Conservation (phyloP, 108 stramenopile species). For the Schizochytrium sp. region DNA sequence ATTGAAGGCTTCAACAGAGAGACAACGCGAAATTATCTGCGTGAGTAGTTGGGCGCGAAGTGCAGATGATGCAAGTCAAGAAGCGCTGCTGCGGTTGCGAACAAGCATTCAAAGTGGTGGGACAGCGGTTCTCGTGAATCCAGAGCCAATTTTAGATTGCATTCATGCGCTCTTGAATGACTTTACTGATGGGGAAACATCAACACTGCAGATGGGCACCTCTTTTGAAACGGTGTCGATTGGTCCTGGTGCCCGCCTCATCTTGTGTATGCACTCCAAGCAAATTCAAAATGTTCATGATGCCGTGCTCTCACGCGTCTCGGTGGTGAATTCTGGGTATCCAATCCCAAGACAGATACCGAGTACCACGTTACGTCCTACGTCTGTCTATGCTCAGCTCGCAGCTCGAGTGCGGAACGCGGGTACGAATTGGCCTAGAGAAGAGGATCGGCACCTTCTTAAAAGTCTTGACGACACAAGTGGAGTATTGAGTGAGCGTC, state of each 20-base stretch:
- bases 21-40: conserved; percentile 33
- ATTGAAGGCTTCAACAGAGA: background rate
- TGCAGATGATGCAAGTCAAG: conserved; percentile 44
- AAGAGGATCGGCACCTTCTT: conserved; percentile 11
- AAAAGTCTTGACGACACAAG: conserved; percentile 15
- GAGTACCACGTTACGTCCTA: background rate
- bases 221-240: conserved; percentile 56
- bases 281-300: background rate
- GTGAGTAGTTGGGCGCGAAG: conserved; percentile 46
- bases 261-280: conserved; percentile 50
- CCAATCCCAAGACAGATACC: conserved; percentile 45
- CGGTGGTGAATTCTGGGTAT: conserved; percentile 33
- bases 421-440: background rate
- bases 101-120: conserved; percentile 48
- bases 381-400: conserved; percentile 3
- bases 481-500: background rate
- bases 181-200: conserved; percentile 48
- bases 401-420: background rate
- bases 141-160: conserved; percentile 43
- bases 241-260: background rate
- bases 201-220: conserved; percentile 57
- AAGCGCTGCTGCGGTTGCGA: conserved; percentile 45
- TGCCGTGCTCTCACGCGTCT: conserved; percentile 46
- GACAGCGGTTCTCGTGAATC: conserved; percentile 50
- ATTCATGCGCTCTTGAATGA: conserved; percentile 57